Evolutionary conservation across 495 filamentous ascomycete species (phyloP), one percentile per base, ranked within the genome.

Genomic region (Aspergillus bridgeri): DNA sequence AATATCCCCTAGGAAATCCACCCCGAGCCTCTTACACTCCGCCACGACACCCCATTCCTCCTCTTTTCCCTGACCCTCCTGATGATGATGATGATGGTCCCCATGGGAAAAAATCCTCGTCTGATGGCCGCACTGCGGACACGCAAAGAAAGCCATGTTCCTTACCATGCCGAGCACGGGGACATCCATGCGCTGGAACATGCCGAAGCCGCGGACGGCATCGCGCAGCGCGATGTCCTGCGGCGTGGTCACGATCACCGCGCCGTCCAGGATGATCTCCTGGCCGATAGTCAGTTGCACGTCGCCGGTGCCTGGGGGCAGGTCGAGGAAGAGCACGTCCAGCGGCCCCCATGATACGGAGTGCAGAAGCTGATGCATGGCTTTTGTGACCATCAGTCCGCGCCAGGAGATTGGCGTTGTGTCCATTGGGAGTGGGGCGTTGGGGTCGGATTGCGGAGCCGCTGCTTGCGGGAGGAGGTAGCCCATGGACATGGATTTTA

Each of bases 401-500:
- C 94, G 85, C 94, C 95, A 99, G 42, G 90, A 90, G n/a, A 99
- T 87, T 4, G 94, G 89, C 1, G 84, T 84, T 38, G 85, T 81
- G 64, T 89, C 86, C 57, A 83, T 83, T 0, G 75, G 76, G n/a
- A 69, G 59, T 44, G 19, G 61, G 48, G 70, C 59, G 18, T 61
- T 33, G 61, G 65, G 53, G 51, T 66, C 55, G 11, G 68, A 44
- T 47, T n/a, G 50, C 11, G 27, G 27, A 3, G 27, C 2, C 1
- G 27, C 23, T 9, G 57, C 69, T 62, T 69, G 70, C 2, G 77
- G 77, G 15, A 95, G 83, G 11, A 98, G 82, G 64, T 96, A 98
- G 48, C 95, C 95, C 88, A 99, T 96, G 3, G 91, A 96, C 94
- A 98, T 98, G 43, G 89, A 92, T 71, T 95, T 93, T 57, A 99